Conservation (phyloP, 805 yeast genomes). For the Hermanozyma aechmeae region DNA sequence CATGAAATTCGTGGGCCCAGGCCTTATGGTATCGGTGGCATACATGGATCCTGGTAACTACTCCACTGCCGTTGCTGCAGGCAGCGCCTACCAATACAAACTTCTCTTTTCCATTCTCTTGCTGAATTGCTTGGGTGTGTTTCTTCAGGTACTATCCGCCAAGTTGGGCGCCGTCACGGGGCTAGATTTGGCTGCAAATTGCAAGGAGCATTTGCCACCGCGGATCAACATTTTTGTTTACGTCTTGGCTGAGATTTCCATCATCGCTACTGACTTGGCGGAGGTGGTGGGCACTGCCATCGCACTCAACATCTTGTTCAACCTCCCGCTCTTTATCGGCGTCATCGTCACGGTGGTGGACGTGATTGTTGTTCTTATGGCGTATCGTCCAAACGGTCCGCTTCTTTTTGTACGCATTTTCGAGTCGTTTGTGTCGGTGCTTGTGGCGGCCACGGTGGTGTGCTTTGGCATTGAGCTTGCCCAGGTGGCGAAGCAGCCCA, state of each 20-base stretch:
- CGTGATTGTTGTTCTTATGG: conserved; percentile 76
- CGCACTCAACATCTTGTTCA: conserved; percentile 74
- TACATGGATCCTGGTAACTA: conserved; percentile 99
- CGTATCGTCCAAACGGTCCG: conserved; percentile 80
- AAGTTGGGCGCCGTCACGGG: conserved; percentile 94
- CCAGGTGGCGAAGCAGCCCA: conserved; percentile 50
- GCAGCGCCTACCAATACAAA: conserved; percentile 77
- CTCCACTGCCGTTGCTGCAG: conserved; percentile 89
- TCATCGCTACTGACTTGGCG: conserved; percentile 92
- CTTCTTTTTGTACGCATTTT: conserved; percentile 68
- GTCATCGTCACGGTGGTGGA: conserved; percentile 80
- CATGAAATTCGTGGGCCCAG: conserved; percentile 79
- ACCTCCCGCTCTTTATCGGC: conserved; percentile 74
- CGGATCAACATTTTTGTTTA: conserved; percentile 56
- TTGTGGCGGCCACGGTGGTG: conserved; percentile 74
- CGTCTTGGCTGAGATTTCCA: conserved; percentile 78
- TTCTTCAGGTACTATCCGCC: conserved; percentile 76
- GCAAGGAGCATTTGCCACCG: conserved; percentile 64
- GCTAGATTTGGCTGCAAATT: conserved; percentile 78
- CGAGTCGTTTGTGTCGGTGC: conserved; percentile 69
- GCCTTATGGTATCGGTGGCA: conserved; percentile 88
- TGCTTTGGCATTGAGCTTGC: conserved; percentile 76
- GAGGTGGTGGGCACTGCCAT: conserved; percentile 98
- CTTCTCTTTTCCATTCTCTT: conserved; percentile 69
- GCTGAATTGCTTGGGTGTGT: conserved; percentile 79